Evolutionary conservation across 2,329 filamentous ascomycete genomes (phyloP), one percentile per base, ranked within the genome.

Genomic region (Talaromyces verruculosus): DNA sequence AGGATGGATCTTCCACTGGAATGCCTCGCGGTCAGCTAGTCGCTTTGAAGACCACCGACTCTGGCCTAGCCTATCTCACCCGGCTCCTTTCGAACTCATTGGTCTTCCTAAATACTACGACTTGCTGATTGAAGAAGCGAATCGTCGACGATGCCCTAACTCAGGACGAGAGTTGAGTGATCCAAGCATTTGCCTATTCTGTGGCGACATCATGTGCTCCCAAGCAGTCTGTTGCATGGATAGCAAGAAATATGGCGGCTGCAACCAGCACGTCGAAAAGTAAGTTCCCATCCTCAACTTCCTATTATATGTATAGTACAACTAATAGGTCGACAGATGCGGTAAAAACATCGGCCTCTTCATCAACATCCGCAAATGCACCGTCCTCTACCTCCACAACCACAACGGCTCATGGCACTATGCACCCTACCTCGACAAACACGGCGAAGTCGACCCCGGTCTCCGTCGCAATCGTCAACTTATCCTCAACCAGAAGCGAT

Each of bases 291-390:
- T 28, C 39, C 39, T 17, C 41, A 5, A 39, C 30, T 30, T 25
- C 37, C 30, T 15, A 17, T 22, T 17, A 30, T 1, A 39, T 28
- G 33, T 13, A 37, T 37, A 37, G 17, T 61, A 39, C 4, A 22
- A 30, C 51, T 43, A 53, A 69, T 71, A 68, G 71, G 65, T n/a
- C 51, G 58, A 55, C 69, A 96, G 92, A 72, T 98, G 94, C 77
- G 93, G 95, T 74, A 87, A 89, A 68, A 93, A 92, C 71, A 88
- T 96, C 58, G 95, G 95, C n/a, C 83, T 97, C 39, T 98, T 96
- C 81, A 90, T 99, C 77, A 97, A 96, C 77, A 94, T 99, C 71
- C 91, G 95, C 71, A 98, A 98, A 81, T 98, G 96, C 81, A 92
- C 90, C 71, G 88, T 96, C 47, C 87, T 96, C 67, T 96, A 96